A percentile compares a stretch with the other conserved stretches of the same genome.
These are phyloP conservation scores for Xylaria flabelliformis DNA, from an alignment of 495 filamentous ascomycete species.

Conservation along the genomic window DNA sequence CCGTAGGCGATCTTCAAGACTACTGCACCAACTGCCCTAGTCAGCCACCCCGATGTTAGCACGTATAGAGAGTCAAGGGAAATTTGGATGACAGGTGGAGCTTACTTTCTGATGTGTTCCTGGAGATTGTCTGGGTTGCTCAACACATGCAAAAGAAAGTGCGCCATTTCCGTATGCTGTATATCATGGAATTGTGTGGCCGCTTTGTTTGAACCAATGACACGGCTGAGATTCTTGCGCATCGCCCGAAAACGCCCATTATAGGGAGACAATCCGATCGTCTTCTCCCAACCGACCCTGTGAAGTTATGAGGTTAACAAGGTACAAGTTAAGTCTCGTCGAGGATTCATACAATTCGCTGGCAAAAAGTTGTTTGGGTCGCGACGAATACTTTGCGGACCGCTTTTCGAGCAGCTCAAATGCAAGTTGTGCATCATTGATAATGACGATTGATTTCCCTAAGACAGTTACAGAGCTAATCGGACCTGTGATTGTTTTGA, in stretches of 20 bases:
- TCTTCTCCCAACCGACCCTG: constrained; percentile 45
- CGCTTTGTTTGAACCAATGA: constrained; percentile 43
- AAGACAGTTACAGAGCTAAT: constrained; percentile 61
- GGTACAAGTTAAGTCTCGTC: neutral
- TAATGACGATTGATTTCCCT: constrained; percentile 55
- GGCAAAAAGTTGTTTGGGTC: constrained; percentile 46
- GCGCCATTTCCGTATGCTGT: constrained; percentile 50
- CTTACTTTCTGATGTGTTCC: constrained; percentile 50
- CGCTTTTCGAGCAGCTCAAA: constrained; percentile 56
- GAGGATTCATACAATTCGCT: constrained; percentile 48
- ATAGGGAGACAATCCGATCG: constrained; percentile 45
- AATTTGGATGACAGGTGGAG: neutral
- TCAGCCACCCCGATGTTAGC: neutral
- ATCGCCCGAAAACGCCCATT: constrained; percentile 48
- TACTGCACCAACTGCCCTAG: constrained; percentile 46
- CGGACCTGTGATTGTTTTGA: constrained; percentile 38
- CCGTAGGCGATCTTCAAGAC: constrained; percentile 59
- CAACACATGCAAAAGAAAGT: constrained; percentile 52
- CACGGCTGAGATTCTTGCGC: constrained; percentile 48
- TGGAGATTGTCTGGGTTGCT: constrained; percentile 44
- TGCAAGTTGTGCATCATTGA: constrained; percentile 52
- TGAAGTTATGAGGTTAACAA: neutral
- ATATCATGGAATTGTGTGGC: constrained; percentile 44
- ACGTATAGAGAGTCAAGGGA: neutral
- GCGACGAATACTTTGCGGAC: constrained; percentile 51